Percentiles rank a stretch among this genome's conserved stretches.
Evolutionary conservation across 1,284 basidiomycete genomes (phyloP).

Genomic region (Cystobasidium slooffiae): DNA sequence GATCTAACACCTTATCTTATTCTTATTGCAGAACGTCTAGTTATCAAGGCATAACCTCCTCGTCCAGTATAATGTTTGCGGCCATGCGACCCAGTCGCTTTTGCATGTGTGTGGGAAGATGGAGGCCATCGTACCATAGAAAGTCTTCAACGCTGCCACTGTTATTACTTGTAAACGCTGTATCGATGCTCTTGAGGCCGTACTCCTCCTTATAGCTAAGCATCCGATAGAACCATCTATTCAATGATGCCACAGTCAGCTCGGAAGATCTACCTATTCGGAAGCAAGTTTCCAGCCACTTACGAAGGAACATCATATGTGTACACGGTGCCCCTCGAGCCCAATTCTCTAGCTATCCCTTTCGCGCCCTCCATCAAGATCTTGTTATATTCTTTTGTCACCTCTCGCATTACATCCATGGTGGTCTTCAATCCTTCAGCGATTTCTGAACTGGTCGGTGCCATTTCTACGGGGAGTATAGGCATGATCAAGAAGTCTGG

Average conservation of each 20-base stretch:
- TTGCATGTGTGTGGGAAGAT: slow-evolving; percentile 25
- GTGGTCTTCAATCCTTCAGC: background rate
- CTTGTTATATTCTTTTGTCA: slow-evolving; percentile 25
- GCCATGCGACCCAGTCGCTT: slow-evolving; percentile 11
- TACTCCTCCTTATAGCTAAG: background rate
- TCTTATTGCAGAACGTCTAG: no score
- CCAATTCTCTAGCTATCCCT: slow-evolving; percentile 4
- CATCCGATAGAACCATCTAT: slow-evolving; percentile 31
- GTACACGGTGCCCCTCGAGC: slow-evolving; percentile 23
- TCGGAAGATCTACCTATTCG: background rate
- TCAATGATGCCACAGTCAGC: background rate
- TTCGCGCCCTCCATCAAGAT: slow-evolving; percentile 21
- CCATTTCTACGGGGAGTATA: slow-evolving; percentile 29
- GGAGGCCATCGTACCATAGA: slow-evolving; percentile 32
- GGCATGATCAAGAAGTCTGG: slow-evolving; percentile 38
- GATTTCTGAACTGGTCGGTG: background rate
- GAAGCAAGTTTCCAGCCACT: background rate
- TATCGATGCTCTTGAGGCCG: background rate
- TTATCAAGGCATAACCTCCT: background rate
- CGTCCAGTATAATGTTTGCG: slow-evolving; percentile 15
- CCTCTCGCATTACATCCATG: slow-evolving; percentile 2
- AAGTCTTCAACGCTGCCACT: slow-evolving; percentile 2
- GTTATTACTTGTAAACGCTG: slow-evolving; percentile 8
- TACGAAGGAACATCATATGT: slow-evolving; percentile 33
- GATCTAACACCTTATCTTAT: no score